A percentile compares a stretch with the other conserved stretches of the same genome.
Evolutionary conservation across 208 protist species (phyloP).

Genomic region (Trypanosomatidae sp.): DNA sequence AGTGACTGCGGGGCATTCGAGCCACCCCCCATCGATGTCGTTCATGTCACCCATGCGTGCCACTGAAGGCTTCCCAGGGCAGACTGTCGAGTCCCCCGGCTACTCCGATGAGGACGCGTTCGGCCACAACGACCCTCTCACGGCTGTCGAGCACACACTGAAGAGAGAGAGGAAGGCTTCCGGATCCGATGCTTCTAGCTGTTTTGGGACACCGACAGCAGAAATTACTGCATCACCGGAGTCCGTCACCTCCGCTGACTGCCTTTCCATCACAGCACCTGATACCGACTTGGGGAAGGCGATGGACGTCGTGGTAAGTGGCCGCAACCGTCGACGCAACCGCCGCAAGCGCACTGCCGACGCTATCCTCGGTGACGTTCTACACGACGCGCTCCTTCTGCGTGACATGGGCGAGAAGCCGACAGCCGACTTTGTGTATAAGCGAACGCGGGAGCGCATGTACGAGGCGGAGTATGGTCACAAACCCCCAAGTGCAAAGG

Average conservation of each 20-base stretch:
- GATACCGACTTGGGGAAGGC: slow-evolving; percentile 10
- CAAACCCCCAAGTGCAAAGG: slow-evolving; percentile 67
- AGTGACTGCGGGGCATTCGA: neutral
- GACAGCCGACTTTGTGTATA: slow-evolving; percentile 81
- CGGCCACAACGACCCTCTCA: slow-evolving; percentile 49
- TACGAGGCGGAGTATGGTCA: slow-evolving; percentile 85
- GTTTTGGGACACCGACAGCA: neutral
- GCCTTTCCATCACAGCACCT: neutral
- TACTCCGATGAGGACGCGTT: slow-evolving; percentile 52
- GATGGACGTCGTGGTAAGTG: slow-evolving; percentile 20
- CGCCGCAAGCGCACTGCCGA: slow-evolving; percentile 66
- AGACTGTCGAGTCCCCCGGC: slow-evolving; percentile 25
- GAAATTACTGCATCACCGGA: neutral
- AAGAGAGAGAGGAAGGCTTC: neutral
- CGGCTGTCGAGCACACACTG: slow-evolving; percentile 34
- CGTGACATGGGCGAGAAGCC: slow-evolving; percentile 85
- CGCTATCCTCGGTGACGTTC: slow-evolving; percentile 74
- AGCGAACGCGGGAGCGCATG: slow-evolving; percentile 78
- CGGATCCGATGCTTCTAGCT: neutral
- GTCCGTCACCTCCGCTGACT: neutral
- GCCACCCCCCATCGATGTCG: neutral
- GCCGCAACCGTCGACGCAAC: slow-evolving; percentile 40
- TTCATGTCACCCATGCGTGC: neutral
- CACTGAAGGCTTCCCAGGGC: slow-evolving; percentile 15
- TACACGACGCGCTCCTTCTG: slow-evolving; percentile 76